Evolutionary conservation across 495 filamentous ascomycete species (phyloP).

Genomic region (Aspergillus bertholletiae): DNA sequence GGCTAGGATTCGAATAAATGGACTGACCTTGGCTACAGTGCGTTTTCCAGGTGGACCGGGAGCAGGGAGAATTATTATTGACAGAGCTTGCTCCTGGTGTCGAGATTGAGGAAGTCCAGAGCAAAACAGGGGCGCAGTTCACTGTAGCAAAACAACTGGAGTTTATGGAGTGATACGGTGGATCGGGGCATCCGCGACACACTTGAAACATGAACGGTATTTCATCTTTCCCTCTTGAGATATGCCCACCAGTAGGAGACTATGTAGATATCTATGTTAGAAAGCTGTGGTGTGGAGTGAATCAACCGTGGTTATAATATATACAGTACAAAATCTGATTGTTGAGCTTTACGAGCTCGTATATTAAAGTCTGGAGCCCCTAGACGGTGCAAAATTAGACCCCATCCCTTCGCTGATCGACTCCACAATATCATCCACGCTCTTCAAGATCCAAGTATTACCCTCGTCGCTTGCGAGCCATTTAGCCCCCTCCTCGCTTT

Average conservation of each 20-base stretch:
- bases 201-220: background rate
- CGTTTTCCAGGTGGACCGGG: conserved; percentile 85
- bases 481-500: conserved; percentile 50
- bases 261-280: background rate
- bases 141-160: conserved; percentile 65
- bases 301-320: background rate
- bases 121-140: conserved; percentile 83
- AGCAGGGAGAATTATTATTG: conserved; percentile 68
- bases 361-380: conserved; percentile 46
- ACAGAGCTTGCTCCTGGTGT: conserved; percentile 83
- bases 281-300: background rate
- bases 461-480: conserved; percentile 74
- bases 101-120: conserved; percentile 77
- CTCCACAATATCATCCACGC: conserved; percentile 64
- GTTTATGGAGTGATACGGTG: conserved; percentile 61
- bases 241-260: background rate
- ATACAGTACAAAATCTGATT: background rate
- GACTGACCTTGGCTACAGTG: conserved; percentile 28
- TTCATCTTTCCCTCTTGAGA: no score
- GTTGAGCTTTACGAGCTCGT: background rate
- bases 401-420: conserved; percentile 55
- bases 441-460: conserved; percentile 65
- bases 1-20: background rate
- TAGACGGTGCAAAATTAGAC: conserved; percentile 57
- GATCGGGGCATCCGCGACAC: conserved; percentile 17